phyloP scores from a whole-genome alignment of 441 rosid genomes.

The Brassica hybrid region DNA sequence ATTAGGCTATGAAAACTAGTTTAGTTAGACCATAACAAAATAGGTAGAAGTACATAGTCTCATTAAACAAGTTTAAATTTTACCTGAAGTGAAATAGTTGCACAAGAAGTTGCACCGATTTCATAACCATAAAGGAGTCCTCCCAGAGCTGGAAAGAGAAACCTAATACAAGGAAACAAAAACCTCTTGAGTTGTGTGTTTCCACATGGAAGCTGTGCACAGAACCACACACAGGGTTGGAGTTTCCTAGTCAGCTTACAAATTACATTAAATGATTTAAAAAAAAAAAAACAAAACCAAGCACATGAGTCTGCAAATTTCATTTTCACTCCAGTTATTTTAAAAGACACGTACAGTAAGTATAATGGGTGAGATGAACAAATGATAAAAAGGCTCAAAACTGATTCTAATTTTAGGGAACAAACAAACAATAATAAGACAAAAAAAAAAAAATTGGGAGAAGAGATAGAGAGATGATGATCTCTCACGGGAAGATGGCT shows the following conservation, averaged over 20 bases:
- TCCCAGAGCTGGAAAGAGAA: slow-evolving; percentile 96
- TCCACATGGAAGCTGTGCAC: too few species aligned
- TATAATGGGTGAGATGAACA: neutral
- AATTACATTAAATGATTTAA: neutral
- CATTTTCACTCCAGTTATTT: neutral
- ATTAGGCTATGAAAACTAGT: neutral
- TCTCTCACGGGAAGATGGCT: slow-evolving; percentile 79
- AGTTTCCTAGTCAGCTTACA: neutral
- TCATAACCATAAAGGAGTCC: slow-evolving; percentile 93
- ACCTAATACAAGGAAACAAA: slow-evolving; percentile 53
- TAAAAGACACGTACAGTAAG: neutral
- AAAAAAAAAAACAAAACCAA: neutral
- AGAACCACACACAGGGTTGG: too few species aligned
- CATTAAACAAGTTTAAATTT: slow-evolving; percentile 15
- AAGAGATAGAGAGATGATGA: slow-evolving; percentile 27
- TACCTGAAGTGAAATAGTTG: slow-evolving; percentile 84
- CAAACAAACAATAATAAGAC: too few species aligned
- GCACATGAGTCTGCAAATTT: neutral
- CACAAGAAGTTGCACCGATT: slow-evolving; percentile 96
- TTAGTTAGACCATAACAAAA: neutral
- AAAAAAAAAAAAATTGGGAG: slow-evolving; percentile 3
- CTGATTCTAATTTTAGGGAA: neutral
- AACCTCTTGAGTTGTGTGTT: neutral
- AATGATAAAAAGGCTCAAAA: neutral
- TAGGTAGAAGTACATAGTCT: neutral